Evolutionary conservation across 1,139 yeast genomes (phyloP).

Genomic region (Geotrichum australiense): DNA sequence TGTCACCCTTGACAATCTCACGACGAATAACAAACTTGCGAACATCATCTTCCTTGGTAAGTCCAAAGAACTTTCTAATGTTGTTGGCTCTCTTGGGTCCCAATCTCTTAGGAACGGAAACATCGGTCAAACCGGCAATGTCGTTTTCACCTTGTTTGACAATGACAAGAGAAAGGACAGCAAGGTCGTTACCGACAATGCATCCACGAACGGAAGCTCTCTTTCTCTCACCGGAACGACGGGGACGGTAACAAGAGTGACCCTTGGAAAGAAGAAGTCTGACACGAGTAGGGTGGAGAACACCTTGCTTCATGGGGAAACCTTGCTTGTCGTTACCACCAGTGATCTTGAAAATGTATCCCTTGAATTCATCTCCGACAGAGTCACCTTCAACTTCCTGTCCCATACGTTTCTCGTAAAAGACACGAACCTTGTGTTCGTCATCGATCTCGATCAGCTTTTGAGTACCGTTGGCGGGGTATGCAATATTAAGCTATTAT

Average conservation of each 20-base stretch:
- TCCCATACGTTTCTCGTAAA: slow-evolving; percentile 99
- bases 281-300: slow-evolving; percentile 99
- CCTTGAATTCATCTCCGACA: slow-evolving; percentile 98
- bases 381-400: slow-evolving; percentile 99
- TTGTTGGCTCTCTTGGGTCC: slow-evolving; percentile 99
- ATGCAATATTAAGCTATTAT: slow-evolving; percentile 84
- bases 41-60: slow-evolving; percentile 95
- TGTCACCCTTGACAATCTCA: slow-evolving; percentile 96
- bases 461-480: slow-evolving; percentile 99
- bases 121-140: slow-evolving; percentile 92
- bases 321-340: slow-evolving; percentile 99
- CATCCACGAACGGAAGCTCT: slow-evolving; percentile 99
- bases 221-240: slow-evolving; percentile 99
- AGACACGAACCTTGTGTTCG: slow-evolving; percentile 97
- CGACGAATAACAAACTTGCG: slow-evolving; percentile 96
- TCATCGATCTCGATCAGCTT: slow-evolving; percentile 96
- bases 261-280: slow-evolving; percentile 91
- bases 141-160: slow-evolving; percentile 97
- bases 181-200: slow-evolving; percentile 95
- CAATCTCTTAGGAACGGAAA: slow-evolving; percentile 95
- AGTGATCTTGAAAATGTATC: slow-evolving; percentile 96
- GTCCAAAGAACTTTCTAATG: slow-evolving; percentile 99
- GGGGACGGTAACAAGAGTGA: slow-evolving; percentile 99
- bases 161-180: slow-evolving; percentile 87
- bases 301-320: slow-evolving; percentile 99